Evolutionary conservation across 768 basidiomycete genomes (phyloP).

Genomic region (Hortiboletus campestris): DNA sequence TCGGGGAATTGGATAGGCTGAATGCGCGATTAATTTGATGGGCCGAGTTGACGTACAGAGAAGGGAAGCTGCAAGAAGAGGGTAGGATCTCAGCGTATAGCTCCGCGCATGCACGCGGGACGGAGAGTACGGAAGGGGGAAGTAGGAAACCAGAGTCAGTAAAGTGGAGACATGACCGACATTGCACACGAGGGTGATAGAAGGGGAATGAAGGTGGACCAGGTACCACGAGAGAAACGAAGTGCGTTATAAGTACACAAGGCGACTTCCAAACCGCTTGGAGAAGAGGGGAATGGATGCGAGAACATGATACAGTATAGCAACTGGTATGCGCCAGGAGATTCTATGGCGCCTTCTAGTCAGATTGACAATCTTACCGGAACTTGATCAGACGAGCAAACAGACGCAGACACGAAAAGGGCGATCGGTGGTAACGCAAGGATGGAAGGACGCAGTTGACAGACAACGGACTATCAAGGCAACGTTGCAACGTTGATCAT

Average conservation of each 20-base stretch:
- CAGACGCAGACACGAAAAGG: neutral
- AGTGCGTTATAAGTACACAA: slow-evolving; percentile 1
- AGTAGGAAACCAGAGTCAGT: slow-evolving; percentile 16
- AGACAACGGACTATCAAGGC: slow-evolving; percentile 10
- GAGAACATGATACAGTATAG: slow-evolving; percentile 12
- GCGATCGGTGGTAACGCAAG: slow-evolving; percentile 12
- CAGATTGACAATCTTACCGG: slow-evolving; percentile 17
- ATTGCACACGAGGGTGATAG: slow-evolving; percentile 12
- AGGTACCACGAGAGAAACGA: slow-evolving; percentile 8
- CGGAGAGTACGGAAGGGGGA: slow-evolving; percentile 19
- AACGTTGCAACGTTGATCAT: slow-evolving; percentile 6
- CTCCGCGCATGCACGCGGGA: slow-evolving; percentile 24
- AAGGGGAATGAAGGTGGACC: slow-evolving; percentile 2
- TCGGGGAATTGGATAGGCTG: slow-evolving; percentile 30
- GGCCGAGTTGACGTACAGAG: slow-evolving; percentile 36
- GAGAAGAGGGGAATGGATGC: slow-evolving; percentile 1
- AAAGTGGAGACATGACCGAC: neutral
- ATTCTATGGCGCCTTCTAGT: slow-evolving; percentile 5
- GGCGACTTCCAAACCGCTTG: neutral
- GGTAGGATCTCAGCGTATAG: slow-evolving; percentile 21
- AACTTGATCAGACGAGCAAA: neutral
- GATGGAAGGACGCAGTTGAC: slow-evolving; percentile 12
- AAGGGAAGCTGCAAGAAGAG: slow-evolving; percentile 26
- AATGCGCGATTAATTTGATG: slow-evolving; percentile 34
- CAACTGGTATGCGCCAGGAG: slow-evolving; percentile 4